Base-by-base conservation (phyloP, 1,139 yeast genomes). In the Pichia sp. region DNA sequence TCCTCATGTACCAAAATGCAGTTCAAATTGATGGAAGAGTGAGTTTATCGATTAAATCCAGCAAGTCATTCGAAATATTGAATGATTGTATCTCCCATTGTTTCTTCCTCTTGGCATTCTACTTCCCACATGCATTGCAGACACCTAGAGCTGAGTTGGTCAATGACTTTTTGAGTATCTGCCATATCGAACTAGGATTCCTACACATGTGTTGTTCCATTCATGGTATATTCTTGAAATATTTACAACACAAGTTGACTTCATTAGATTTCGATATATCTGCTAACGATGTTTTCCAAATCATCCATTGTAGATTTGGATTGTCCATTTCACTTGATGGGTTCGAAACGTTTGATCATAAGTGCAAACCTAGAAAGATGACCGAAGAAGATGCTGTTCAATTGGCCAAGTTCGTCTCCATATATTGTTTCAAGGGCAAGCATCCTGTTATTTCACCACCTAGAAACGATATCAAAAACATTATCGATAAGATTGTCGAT, bases 231-330 rank as follows among this genome's bases (percentile, higher is more conserved):
- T 82, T 90, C 53, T 68, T 93, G 40, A 72, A 72, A 28, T 67
- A 85, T 38, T 70, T 84, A 1, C 85, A 89, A 55, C 71, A 71
- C 17, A 71, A 77, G 18, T 67, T 89, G 22, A 67, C 81, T 6
- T 59, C 68, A 1, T 66, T 76, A 24, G 68, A 73, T 9, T 68
- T 76, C 58, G 58, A 61, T 2, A 74, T 71, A 9, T 70, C 76
- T 1, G 83, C 84, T 51, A 68, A 73, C 38, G 89, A 90, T 46
- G 65, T 88, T 45, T 70, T 87, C 10, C 98, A 93, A 58, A 73
- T 89, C 31, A 68, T 93, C 20, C 75, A 81, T 53, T 93, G 99
- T 62, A 74, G 88, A 12, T 89, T 84, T 58, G 95, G 88, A 38
- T 74, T 87, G 48, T 70, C 73, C 2, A 68, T 89, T 3, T 70